Evolutionary conservation across 176 grass and related monocot genomes (phyloP).

Genomic region (Avena eriantha): DNA sequence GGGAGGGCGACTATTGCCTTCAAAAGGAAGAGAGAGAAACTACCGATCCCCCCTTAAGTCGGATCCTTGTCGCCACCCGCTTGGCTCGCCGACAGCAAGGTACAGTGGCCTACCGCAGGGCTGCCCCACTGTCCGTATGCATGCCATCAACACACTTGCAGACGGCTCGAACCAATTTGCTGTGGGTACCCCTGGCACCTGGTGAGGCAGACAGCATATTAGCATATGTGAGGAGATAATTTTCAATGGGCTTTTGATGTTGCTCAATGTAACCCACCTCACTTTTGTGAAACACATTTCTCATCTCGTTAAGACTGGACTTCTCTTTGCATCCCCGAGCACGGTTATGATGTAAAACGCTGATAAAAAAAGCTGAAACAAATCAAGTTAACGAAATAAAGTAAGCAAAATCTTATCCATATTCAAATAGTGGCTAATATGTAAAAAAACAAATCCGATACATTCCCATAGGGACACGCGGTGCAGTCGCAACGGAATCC

Average conservation of each 20-base stretch:
- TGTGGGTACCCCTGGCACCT: background rate
- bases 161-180: background rate
- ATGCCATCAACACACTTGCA: constrained; percentile 1
- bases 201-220: background rate
- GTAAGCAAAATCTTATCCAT: no score
- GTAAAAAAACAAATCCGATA: no score
- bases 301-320: no score
- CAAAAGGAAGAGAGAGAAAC: background rate
- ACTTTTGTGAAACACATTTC: no score
- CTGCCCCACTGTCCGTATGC: background rate
- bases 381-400: no score
- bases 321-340: no score
- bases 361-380: no score
- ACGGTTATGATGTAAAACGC: no score
- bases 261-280: no score
- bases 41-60: constrained; percentile 12
- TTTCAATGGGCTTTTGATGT: background rate
- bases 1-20: background rate
- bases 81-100: constrained; percentile 47
- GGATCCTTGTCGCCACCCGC: constrained; percentile 52
- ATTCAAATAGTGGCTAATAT: no score
- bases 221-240: background rate
- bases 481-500: no score
- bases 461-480: no score
- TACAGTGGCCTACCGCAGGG: constrained; percentile 1